These are phyloP conservation scores for Tetracladium marchalianum DNA, from an alignment of 495 filamentous ascomycete genomes.

Conservation along the genomic window DNA sequence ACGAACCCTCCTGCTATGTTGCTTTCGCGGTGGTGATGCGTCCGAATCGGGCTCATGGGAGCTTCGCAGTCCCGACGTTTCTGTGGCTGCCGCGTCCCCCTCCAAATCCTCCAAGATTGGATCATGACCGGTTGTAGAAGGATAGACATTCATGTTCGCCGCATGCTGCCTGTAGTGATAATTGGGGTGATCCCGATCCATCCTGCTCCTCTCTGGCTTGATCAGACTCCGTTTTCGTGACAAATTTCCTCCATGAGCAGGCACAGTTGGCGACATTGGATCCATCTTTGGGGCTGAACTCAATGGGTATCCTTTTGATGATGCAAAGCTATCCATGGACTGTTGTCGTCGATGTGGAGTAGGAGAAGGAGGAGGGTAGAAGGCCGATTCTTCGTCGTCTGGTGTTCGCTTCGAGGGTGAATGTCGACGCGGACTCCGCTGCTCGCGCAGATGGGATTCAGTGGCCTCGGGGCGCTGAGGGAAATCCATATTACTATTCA, in stretches of 20 bases:
- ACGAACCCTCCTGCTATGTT: slow-evolving; percentile 27
- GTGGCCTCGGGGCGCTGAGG: slow-evolving; percentile 52
- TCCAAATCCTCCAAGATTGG: slow-evolving; percentile 65
- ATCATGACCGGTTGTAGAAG: slow-evolving; percentile 87
- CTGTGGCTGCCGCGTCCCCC: slow-evolving; percentile 20
- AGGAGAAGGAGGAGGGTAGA: slow-evolving; percentile 11
- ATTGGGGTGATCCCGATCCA: slow-evolving; percentile 78
- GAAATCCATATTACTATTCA: slow-evolving; percentile 18
- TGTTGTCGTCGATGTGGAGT: slow-evolving; percentile 8
- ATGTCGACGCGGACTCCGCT: slow-evolving; percentile 50
- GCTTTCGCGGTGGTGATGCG: slow-evolving; percentile 34
- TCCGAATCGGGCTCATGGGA: slow-evolving; percentile 21
- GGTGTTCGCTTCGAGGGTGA: slow-evolving; percentile 54
- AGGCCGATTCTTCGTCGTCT: slow-evolving; percentile 55
- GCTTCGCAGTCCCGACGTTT: slow-evolving; percentile 14
- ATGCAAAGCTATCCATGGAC: slow-evolving; percentile 17
- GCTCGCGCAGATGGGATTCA: slow-evolving; percentile 49
- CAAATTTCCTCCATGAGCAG: slow-evolving; percentile 30
- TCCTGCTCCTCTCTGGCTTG: slow-evolving; percentile 74
- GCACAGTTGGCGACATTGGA: slow-evolving; percentile 14
- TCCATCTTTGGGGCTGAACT: slow-evolving; percentile 27
- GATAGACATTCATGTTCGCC: slow-evolving; percentile 75
- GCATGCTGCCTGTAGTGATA: slow-evolving; percentile 91
- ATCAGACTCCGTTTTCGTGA: slow-evolving; percentile 72
- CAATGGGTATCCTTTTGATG: slow-evolving; percentile 18